Percentiles rank a stretch among this genome's conserved stretches.
These are phyloP conservation scores for Diplodia mutila DNA, from an alignment of 2,329 filamentous ascomycete species.

Conservation along the genomic window DNA sequence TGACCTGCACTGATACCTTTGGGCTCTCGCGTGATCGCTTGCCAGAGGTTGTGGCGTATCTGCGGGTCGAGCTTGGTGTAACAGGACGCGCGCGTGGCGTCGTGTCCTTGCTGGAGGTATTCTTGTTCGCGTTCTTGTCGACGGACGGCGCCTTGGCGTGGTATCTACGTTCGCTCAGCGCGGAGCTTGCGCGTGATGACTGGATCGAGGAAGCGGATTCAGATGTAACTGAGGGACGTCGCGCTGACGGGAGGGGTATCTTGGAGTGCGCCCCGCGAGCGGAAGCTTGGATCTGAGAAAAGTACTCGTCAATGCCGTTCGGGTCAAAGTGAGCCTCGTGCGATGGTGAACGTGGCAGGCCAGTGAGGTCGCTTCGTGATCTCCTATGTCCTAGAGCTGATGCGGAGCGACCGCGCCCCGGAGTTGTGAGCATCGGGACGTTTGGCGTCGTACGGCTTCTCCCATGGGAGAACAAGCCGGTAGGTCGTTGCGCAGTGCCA, in stretches of 20 bases:
- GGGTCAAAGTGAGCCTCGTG: slow-evolving; percentile 16
- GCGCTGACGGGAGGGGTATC: slow-evolving; percentile 21
- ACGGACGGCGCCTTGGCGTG: slow-evolving; percentile 37
- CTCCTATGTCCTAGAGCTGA: slow-evolving; percentile 23
- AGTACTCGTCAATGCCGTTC: slow-evolving; percentile 24
- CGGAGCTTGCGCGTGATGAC: slow-evolving; percentile 36
- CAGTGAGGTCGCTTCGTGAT: slow-evolving; percentile 24
- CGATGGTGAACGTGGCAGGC: slow-evolving; percentile 16
- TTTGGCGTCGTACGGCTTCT: slow-evolving; percentile 20
- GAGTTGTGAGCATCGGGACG: slow-evolving; percentile 1
- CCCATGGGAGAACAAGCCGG: slow-evolving; percentile 20
- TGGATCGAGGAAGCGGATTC: slow-evolving; percentile 42
- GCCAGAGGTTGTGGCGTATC: slow-evolving; percentile 33
- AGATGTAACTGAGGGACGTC: slow-evolving; percentile 39
- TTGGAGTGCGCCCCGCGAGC: slow-evolving; percentile 20
- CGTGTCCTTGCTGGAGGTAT: slow-evolving; percentile 23
- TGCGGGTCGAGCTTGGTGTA: slow-evolving; percentile 33
- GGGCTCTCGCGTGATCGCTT: slow-evolving; percentile 14
- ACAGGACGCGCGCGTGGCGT: slow-evolving; percentile 26
- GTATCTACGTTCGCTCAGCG: slow-evolving; percentile 28
- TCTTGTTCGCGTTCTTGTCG: slow-evolving; percentile 8
- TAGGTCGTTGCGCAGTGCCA: slow-evolving; percentile 20
- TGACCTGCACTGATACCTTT: slow-evolving; percentile 26
- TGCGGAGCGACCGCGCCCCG: slow-evolving; percentile 18
- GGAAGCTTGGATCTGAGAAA: slow-evolving; percentile 23